Base-by-base conservation (phyloP, 345 rosid species). In the Citrus medica region DNA sequence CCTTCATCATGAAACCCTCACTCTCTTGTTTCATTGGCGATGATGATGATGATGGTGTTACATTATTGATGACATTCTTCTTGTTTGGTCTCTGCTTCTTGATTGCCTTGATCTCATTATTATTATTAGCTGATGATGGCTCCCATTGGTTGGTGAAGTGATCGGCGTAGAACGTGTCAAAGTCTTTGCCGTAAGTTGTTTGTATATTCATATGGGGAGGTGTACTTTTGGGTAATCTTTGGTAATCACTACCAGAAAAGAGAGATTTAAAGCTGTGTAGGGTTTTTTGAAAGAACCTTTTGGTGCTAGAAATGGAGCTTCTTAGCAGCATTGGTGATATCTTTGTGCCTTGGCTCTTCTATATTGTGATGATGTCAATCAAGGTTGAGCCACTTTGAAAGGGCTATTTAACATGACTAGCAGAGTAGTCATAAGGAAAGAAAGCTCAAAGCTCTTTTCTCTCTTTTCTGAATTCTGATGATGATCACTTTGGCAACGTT, bases 241-340 rank as follows among this genome's bases (percentile, higher is more conserved):
- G 81, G 84, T 94, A 91, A 21, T 56, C 62, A 37, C 30, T 79
- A 37, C 76, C 75, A 14, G 90, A 76, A 85, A 94, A 82, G 16
- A 94, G 85, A 70, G 91, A 88, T 76, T 85, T 90, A 81, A 94
- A 65, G 75, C 74, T 83, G 56, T 82, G 76, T 4, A 92, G 1
- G 81, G 94, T 88, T 83, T 81, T 94, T 2, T 80, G 81, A 63
- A 94, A 86, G 85, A 92, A 85, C 58, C 78, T 94, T 78, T 80
- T 93, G 79, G 94, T 90, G 82, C 63, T 82, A 71, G 88, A 84
- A 78, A 91, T 76, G 78, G 97, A 79, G 73, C 79, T 92, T 84
- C 87, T 83, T 19, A 94, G 79, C 83, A 85, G 56, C 98, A 94
- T 89, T 78, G 73, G 80, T 55, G 17, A 35, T 17, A 55, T 7